Conservation (phyloP, 2,329 filamentous ascomycete species). For the Sclerotinia borealis region DNA sequence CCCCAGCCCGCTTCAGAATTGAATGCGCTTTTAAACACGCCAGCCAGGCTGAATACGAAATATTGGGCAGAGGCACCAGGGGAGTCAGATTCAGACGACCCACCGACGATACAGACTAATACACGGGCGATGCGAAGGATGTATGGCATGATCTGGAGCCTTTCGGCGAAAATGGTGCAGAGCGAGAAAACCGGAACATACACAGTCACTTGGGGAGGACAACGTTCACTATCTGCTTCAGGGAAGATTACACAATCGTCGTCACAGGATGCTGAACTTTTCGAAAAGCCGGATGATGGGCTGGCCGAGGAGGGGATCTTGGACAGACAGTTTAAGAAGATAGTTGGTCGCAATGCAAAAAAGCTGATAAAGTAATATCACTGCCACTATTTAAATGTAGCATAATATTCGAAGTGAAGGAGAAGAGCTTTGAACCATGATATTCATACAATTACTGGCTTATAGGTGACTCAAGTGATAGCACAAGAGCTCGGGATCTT, state of each 20-base stretch:
- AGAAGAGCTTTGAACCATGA: background rate
- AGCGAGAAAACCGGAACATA: constrained; percentile 29
- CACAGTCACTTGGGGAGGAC: constrained; percentile 42
- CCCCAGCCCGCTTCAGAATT: background rate
- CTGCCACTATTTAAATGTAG: background rate
- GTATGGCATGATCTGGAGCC: constrained; percentile 41
- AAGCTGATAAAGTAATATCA: background rate
- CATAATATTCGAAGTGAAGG: background rate
- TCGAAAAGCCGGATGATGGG: constrained; percentile 35
- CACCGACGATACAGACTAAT: background rate
- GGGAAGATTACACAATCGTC: constrained; percentile 28
- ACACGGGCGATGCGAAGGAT: constrained; percentile 41
- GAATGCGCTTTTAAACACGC: background rate
- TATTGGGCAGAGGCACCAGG: background rate
- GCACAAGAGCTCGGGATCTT: background rate
- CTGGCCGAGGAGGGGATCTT: constrained; percentile 32
- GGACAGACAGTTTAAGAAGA: background rate
- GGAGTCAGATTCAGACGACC: background rate
- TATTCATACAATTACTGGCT: background rate
- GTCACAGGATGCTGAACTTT: constrained; percentile 39
- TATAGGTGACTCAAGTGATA: background rate
- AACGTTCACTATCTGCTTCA: constrained; percentile 26
- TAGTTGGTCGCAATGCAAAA: background rate
- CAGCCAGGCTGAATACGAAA: background rate
- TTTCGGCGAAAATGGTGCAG: constrained; percentile 39